Evolutionary conservation across 2,329 filamentous ascomycete species (phyloP), one percentile per base, ranked within the genome.

Genomic region (Immersiporthe knoxdaviesiana): DNA sequence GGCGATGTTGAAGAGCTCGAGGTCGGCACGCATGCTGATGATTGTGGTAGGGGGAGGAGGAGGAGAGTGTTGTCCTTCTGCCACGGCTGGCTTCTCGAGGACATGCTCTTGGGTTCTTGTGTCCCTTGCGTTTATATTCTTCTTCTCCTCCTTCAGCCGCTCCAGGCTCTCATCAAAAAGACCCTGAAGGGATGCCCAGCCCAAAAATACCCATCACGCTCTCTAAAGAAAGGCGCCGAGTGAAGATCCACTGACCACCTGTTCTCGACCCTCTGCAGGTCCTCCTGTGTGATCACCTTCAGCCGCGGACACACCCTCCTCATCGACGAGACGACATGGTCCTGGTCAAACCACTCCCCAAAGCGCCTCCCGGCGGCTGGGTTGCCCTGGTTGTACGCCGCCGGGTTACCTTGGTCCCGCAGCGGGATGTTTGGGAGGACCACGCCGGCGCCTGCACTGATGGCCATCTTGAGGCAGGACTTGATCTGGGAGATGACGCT

Each of bases 401-500:
- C 60, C 58, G 79, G 71, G 66, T 79, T 66, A 3, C 68, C 68
- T 2, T 74, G 75, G 70, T 77, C 75, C 56, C 78, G 75, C 39
- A 78, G 72, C 10, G 77, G 78, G 74, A 79, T 79, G 37, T 72
- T 65, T 7, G 78, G 78, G 56, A 79, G 72, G 11, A 79, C 66
- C 1, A 79, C 64, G 62, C 74, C 72, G 1, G 74, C 73, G 21
- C 78, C 77, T 3, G 77, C 71, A 7, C 79, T 77, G 16, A 78
- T 61, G 60, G 78, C 78, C 76, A 78, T 78, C 71, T 79, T 79
- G 41, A 79, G 69, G 67, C 78, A 79, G 32, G 76, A 74, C 72
- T 78, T 79, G 58, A 79, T 68, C 70, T 79, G 76, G 8, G 76
- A 78, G 65, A 79, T 74, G 65, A 79, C 77, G 44, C 72, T 73